Base-by-base conservation (phyloP, 331 rosid species). In the Quercus phellos region DNA sequence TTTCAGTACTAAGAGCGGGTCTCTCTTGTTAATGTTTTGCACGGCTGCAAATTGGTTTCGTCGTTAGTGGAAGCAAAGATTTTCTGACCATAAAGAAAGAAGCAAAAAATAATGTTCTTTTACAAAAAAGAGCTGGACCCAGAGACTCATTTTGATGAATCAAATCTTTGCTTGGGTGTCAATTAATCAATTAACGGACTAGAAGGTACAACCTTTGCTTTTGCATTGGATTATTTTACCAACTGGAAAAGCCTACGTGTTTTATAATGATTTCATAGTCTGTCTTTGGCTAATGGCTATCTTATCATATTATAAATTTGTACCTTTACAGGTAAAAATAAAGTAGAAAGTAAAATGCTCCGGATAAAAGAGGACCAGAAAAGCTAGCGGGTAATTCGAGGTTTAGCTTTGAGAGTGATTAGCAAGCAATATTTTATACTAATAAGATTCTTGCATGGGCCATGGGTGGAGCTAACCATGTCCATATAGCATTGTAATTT, bases 301-400 rank as follows among this genome's bases (percentile, higher is more conserved):
- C 69, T 63, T 30, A 63, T 29, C 69, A 29, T 14, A 63, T 30
- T 17, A 63, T 38, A 38, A 38, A 26, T 63, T 30, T 6, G 19
- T 18, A 63, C 43, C 69, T 63, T 63, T 63, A n/a, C 19, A 29
- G 34, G 43, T 14, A 7, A 63, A 16, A 63, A 63, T 27, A 30
- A 11, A 29, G 43, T 16, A 24, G 17, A 59, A 24, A 59, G 38
- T 27, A 63, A 61, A 61, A 63, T 63, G 22, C 69, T 16, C 69
- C 22, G 17, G 43, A 29, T 9, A 63, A 63, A 63, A 14, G 42
- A 29, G 12, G 42, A 63, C 19, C 11, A 46, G 46, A 75, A 46
- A 75, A 64, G 51, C 53, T 30, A 56, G 64, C 66, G 71, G 66
- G 66, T 51, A 32, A 55, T 76, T 76, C 59, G 73, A 19, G 79